A percentile compares a stretch with the other conserved stretches of the same genome.
phyloP scores from a whole-genome alignment of 352 stramenopile genomes.

The Pythium rishiriense region DNA sequence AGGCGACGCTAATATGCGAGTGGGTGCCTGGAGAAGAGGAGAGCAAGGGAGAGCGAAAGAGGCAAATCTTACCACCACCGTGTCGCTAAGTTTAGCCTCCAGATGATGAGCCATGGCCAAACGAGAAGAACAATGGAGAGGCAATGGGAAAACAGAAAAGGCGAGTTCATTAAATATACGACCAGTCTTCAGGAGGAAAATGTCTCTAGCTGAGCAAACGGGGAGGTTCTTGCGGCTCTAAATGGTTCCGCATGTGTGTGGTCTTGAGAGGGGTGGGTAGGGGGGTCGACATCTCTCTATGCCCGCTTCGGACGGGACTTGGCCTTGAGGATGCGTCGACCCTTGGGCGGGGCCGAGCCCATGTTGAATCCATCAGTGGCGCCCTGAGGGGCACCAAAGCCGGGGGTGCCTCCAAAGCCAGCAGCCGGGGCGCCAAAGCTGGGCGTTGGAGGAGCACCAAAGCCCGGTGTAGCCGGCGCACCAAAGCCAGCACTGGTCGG shows the following conservation, averaged over 20 bases:
- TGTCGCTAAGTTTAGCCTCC: constrained; percentile 22
- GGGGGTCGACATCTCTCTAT: constrained; percentile 12
- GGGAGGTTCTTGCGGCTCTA: constrained; percentile 14
- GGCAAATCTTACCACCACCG: too few species aligned
- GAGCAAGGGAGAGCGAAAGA: too few species aligned
- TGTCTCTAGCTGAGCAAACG: constrained; percentile 17
- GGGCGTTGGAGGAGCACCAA: constrained; percentile 27
- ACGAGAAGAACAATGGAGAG: background rate
- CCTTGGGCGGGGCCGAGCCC: constrained; percentile 54
- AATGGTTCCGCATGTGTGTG: constrained; percentile 12
- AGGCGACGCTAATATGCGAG: background rate
- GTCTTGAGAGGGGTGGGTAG: constrained; percentile 1
- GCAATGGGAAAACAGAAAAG: constrained; percentile 20
- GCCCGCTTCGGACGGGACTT: constrained; percentile 37
- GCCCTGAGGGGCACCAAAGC: constrained; percentile 16
- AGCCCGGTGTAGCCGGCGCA: constrained; percentile 14
- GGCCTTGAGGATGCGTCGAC: constrained; percentile 67
- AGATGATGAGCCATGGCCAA: too few species aligned
- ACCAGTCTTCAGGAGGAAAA: constrained; percentile 16
- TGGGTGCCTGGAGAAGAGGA: background rate
- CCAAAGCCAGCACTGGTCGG: constrained; percentile 19
- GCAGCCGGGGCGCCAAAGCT: constrained; percentile 22
- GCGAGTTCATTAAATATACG: constrained; percentile 36
- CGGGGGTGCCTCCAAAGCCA: constrained; percentile 38
- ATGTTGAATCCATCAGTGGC: constrained; percentile 66